phyloP scores from a whole-genome alignment of 768 basidiomycete genomes.

The Mycena leptocephala region DNA sequence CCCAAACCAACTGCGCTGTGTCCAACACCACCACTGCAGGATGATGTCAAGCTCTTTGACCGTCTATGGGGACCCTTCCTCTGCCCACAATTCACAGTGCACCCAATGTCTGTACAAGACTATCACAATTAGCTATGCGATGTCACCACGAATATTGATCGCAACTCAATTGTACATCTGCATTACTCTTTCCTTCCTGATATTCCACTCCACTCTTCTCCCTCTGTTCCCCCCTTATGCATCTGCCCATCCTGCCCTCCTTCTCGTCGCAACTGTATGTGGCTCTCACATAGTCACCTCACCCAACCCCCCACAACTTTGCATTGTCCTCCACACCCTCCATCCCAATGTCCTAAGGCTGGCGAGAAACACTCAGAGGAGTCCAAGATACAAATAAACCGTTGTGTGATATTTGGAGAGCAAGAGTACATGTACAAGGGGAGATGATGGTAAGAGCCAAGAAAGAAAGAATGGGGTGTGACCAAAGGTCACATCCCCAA shows the following conservation, averaged over 20 bases:
- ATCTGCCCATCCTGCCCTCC: background rate
- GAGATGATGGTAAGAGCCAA: too few species aligned
- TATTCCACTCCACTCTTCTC: background rate
- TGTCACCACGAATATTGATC: background rate
- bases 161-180: too few species aligned
- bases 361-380: too few species aligned
- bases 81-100: background rate
- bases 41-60: background rate
- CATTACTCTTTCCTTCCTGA: background rate
- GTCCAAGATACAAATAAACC: too few species aligned
- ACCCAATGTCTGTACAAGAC: background rate
- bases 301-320: background rate
- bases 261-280: background rate
- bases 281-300: constrained; percentile 1
- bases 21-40: background rate
- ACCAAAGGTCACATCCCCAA: too few species aligned
- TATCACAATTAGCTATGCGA: background rate
- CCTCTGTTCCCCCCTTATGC: background rate
- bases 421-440: too few species aligned
- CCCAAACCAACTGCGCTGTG: background rate
- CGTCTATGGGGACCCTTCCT: background rate
- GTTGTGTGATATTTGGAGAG: too few species aligned
- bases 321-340: constrained; percentile 1
- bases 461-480: too few species aligned
- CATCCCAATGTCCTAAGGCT: background rate